Conservation (phyloP, 106 monocot genomes). For the Dactylorhiza incarnata region DNA sequence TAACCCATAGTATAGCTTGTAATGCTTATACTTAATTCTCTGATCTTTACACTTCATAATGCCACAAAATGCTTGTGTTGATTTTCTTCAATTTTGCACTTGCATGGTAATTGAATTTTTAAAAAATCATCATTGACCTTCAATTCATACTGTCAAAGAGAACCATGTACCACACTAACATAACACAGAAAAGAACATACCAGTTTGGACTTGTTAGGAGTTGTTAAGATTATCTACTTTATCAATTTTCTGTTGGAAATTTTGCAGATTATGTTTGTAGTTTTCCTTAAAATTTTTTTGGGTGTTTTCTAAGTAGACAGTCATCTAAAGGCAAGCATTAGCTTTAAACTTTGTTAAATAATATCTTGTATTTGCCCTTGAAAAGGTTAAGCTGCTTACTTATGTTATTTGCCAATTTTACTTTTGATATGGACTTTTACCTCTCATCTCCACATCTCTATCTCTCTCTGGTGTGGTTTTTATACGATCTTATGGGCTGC, state of each 20-base stretch:
- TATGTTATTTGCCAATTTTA: not conserved
- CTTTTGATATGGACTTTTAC: not conserved
- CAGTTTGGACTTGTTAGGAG: not conserved
- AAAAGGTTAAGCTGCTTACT: not conserved
- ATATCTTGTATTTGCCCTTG: not conserved
- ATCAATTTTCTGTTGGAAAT: not conserved
- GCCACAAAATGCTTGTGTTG: not conserved
- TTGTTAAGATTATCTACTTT: not conserved
- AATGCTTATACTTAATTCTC: not conserved
- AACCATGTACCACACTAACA: not conserved
- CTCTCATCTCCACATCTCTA: too few relatives aligned
- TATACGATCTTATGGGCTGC: too few relatives aligned
- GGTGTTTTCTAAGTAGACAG: not conserved
- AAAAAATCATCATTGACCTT: not conserved
- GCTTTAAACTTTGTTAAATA: not conserved
- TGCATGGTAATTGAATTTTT: not conserved
- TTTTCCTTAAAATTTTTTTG: not conserved
- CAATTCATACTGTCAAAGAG: not conserved
- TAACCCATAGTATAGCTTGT: conserved; percentile 16
- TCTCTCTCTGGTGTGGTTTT: too few relatives aligned
- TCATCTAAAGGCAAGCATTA: not conserved
- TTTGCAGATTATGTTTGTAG: not conserved
- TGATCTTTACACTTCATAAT: not conserved
- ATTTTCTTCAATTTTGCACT: not conserved
- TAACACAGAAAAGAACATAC: not conserved